Percentiles rank a stretch among this genome's conserved stretches.
phyloP scores from a whole-genome alignment of 176 grass and related monocot genomes.

The Olyra latifolia region DNA sequence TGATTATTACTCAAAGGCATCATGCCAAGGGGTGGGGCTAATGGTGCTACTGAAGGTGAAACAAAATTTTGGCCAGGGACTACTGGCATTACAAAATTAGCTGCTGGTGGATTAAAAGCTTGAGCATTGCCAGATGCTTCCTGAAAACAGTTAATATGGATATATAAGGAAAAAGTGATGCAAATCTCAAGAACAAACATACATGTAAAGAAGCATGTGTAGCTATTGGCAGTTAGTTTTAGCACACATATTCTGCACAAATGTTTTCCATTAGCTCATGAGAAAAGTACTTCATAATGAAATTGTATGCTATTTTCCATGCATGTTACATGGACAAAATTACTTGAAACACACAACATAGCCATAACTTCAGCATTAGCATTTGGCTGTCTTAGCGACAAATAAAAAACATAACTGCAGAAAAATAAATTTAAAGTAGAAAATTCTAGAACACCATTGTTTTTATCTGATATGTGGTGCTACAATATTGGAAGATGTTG shows the following conservation, averaged over 20 bases:
- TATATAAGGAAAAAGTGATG: constrained; percentile 24
- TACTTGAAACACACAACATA: background rate
- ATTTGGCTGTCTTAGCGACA: background rate
- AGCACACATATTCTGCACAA: constrained; percentile 5
- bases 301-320: background rate
- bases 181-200: background rate
- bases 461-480: background rate
- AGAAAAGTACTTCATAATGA: background rate
- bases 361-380: background rate
- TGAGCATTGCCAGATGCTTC: constrained; percentile 67
- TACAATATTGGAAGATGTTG: background rate
- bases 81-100: constrained; percentile 55
- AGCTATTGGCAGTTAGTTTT: constrained; percentile 19
- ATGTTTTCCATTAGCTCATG: background rate
- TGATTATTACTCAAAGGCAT: constrained; percentile 52
- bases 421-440: background rate
- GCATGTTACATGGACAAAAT: constrained; percentile 15
- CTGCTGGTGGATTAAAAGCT: constrained; percentile 41
- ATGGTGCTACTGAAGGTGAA: constrained; percentile 47
- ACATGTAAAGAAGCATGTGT: constrained; percentile 7
- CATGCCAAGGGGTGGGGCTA: constrained; percentile 41
- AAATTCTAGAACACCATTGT: background rate
- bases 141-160: constrained; percentile 46
- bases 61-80: constrained; percentile 52
- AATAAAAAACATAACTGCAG: background rate